Evolutionary conservation across 2,329 filamentous ascomycete species (phyloP).

Genomic region (Beauveria medogensis): DNA sequence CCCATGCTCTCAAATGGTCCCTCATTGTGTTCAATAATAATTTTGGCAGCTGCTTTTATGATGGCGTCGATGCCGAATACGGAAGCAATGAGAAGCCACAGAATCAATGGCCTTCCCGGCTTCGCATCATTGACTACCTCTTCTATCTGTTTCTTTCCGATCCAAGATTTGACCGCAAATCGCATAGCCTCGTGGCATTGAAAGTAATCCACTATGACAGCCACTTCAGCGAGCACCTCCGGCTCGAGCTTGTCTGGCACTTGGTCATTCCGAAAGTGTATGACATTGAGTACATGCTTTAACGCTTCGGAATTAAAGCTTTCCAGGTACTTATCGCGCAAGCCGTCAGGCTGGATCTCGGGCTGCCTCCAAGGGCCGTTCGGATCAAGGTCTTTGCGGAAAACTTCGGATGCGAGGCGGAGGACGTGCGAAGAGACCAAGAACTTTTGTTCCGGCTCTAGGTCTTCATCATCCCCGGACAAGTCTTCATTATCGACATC

Average conservation of each 20-base stretch:
- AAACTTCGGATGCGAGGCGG: neutral
- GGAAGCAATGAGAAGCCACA: neutral
- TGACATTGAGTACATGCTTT: neutral
- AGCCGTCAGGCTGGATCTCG: neutral
- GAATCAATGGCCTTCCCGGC: neutral
- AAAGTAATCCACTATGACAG: conserved; percentile 2
- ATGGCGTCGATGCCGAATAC: neutral
- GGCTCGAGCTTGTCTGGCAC: conserved; percentile 10
- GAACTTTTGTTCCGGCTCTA: neutral
- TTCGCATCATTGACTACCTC: neutral
- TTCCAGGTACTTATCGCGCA: neutral
- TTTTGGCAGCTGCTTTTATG: neutral
- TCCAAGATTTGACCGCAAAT: neutral
- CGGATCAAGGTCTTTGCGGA: neutral
- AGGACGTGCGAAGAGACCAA: neutral
- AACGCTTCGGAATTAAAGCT: neutral
- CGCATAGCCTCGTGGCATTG: conserved; percentile 12
- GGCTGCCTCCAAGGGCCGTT: neutral
- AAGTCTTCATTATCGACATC: neutral
- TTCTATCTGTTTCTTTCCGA: rapidly evolving
- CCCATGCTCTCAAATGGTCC: neutral
- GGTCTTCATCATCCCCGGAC: neutral
- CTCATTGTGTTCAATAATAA: neutral
- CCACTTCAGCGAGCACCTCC: conserved; percentile 5
- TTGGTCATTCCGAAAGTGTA: neutral